A percentile compares a stretch with the other conserved stretches of the same genome.
These are phyloP conservation scores for Xylaria arbuscula DNA, from an alignment of 2,329 filamentous ascomycete genomes.

Conservation along the genomic window DNA sequence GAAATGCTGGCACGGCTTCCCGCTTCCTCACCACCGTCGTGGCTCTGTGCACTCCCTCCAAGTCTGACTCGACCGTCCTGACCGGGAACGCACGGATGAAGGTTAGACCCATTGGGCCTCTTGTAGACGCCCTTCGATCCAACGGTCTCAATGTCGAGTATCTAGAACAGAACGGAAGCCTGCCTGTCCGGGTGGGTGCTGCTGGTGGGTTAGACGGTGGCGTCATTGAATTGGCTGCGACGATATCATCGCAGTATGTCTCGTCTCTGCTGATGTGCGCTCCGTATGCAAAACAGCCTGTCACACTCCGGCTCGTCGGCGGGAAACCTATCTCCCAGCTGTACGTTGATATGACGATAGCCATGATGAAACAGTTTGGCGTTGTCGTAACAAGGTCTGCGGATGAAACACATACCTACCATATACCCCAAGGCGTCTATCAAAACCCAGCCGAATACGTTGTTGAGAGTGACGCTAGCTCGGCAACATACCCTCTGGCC, in stretches of 20 bases:
- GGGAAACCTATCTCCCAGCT: slow-evolving; percentile 96
- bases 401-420: slow-evolving; percentile 88
- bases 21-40: slow-evolving; percentile 94
- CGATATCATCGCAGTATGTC: slow-evolving; percentile 98
- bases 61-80: slow-evolving; percentile 76
- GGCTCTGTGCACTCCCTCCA: slow-evolving; percentile 78
- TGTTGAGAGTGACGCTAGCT: slow-evolving; percentile 97
- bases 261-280: slow-evolving; percentile 97
- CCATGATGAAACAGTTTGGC: slow-evolving; percentile 96
- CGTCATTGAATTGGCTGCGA: slow-evolving; percentile 90
- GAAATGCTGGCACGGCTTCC: slow-evolving; percentile 95
- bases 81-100: slow-evolving; percentile 98
- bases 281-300: slow-evolving; percentile 93
- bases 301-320: slow-evolving; percentile 90
- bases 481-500: slow-evolving; percentile 93
- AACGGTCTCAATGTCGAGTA: slow-evolving; percentile 93
- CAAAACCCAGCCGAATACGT: slow-evolving; percentile 86
- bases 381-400: slow-evolving; percentile 80
- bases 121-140: slow-evolving; percentile 87
- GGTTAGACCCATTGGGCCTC: slow-evolving; percentile 88
- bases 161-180: slow-evolving; percentile 81
- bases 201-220: slow-evolving; percentile 87
- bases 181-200: slow-evolving; percentile 85
- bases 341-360: slow-evolving; percentile 98
- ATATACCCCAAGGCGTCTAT: slow-evolving; percentile 88